Base-by-base conservation (phyloP, 176 grass and related monocot species). In the Aegilops longissima region DNA sequence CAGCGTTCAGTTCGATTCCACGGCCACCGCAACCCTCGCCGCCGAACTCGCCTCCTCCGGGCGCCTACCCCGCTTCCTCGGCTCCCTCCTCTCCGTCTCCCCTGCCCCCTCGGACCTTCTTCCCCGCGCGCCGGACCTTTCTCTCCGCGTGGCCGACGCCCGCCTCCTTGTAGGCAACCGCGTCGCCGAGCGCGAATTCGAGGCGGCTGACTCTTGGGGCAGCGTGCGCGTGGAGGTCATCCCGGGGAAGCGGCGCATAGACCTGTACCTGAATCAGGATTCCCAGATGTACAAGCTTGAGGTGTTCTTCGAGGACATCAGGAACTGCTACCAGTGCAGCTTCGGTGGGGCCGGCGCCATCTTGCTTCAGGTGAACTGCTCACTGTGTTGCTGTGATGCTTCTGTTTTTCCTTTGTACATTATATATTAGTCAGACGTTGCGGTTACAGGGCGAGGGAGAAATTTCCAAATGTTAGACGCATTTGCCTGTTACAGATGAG, bases 201-300 rank as follows among this genome's bases (percentile, higher is more conserved):
- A 95, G 86, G 79, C 66, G 63, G 87, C 93, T 40, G 87, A 84
- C 29, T 33, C 76, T 9, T 98, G 92, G 92, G 87, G 91, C n/a
- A 73, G 84, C 75, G 93, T 98, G 77, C 88, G 96, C 80, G 90
- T 70, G 4, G 96, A 98, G 82, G 80, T 98, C 45, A 95, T 98
- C 75, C 88, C 86, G 59, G 86, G 76, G 86, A 95, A 89, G 83
- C 81, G 80, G 42, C 89, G 88, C 40, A 66, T 98, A 87, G 90
- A 94, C 82, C 42, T 98, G 61, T 95, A 90, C 83, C 61, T 98
- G 36, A 82, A 88, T 34, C 73, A 94, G 62, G 81, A 80, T 21
- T 89, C 86, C 24, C 56, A 34, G 18, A 84, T 84, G 59, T 92
- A 94, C 89, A 98, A 86, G 79, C 92, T 98, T 14, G 93, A 94